Conservation (phyloP, 2,329 filamentous ascomycete species). For the Pseudocercospora eumusae region DNA sequence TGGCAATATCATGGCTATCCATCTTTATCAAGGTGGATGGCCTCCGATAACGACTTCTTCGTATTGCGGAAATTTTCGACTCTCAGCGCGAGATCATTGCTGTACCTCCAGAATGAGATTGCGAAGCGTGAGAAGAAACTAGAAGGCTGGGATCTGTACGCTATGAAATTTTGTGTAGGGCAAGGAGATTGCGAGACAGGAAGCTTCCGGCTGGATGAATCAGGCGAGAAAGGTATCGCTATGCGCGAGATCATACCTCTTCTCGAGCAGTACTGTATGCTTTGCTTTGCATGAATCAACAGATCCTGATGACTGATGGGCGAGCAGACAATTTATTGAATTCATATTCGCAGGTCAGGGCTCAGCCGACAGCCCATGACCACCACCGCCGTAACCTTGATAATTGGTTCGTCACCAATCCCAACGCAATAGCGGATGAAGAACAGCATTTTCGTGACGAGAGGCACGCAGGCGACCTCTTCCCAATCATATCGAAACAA, state of each 20-base stretch:
- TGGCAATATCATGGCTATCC: conserved; percentile 24
- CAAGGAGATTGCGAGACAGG: conserved; percentile 7
- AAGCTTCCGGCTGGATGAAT: not conserved
- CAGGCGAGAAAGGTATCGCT: not conserved
- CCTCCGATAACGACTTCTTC: conserved; percentile 19
- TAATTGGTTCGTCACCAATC: conserved; percentile 11
- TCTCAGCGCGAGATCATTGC: conserved; percentile 13
- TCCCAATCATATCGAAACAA: conserved; percentile 16
- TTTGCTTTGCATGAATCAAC: too few species aligned
- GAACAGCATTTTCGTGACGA: conserved; percentile 16
- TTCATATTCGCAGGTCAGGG: conserved; percentile 9
- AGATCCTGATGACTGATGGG: too few species aligned
- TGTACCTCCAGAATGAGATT: conserved; percentile 22
- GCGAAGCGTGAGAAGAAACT: conserved; percentile 11
- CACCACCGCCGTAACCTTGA: conserved; percentile 5
- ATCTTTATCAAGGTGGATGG: conserved; percentile 17
- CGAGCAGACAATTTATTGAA: conserved; percentile 14
- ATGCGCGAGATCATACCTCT: conserved; percentile 13
- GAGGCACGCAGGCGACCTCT: conserved; percentile 14
- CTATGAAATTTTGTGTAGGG: not conserved
- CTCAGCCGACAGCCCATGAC: not conserved
- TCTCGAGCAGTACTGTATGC: conserved; percentile 20
- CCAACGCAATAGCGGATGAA: conserved; percentile 3
- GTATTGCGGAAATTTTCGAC: conserved; percentile 21
- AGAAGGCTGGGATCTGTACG: conserved; percentile 10